Conservation (phyloP, 148 eudicot genomes). For the Heliosperma pusillum region DNA sequence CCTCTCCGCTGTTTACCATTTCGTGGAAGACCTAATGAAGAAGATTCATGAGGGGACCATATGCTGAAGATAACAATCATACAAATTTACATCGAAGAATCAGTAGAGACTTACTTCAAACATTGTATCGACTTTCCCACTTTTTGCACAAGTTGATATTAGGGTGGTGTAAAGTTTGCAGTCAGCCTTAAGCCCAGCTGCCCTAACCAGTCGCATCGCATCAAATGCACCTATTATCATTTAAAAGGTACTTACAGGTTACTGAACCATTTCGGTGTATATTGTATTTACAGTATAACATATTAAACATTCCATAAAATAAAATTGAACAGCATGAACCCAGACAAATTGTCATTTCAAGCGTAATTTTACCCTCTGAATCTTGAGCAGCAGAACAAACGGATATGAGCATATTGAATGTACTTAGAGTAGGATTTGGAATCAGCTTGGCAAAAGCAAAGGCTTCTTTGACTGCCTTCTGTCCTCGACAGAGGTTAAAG, state of each 20-base stretch:
- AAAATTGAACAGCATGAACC: neutral
- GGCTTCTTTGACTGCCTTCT: constrained; percentile 86
- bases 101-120: constrained; percentile 57
- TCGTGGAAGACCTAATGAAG: constrained; percentile 77
- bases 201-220: constrained; percentile 55
- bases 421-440: constrained; percentile 81
- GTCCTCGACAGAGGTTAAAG: constrained; percentile 60
- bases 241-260: neutral
- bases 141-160: constrained; percentile 89
- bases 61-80: constrained; percentile 7
- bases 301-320: neutral
- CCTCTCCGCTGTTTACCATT: constrained; percentile 81
- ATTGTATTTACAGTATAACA: neutral
- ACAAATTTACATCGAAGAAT: constrained; percentile 3
- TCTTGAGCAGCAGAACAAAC: constrained; percentile 87
- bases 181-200: constrained; percentile 74
- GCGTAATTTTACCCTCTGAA: constrained; percentile 56
- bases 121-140: constrained; percentile 95
- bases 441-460: constrained; percentile 77
- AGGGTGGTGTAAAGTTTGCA: constrained; percentile 94
- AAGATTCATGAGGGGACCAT: constrained; percentile 13
- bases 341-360: neutral
- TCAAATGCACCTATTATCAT: constrained; percentile 72
- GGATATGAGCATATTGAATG: constrained; percentile 97
- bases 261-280: neutral